phyloP scores from a whole-genome alignment of 2,329 filamentous ascomycete genomes.

The Pseudogymnoascus sp. region DNA sequence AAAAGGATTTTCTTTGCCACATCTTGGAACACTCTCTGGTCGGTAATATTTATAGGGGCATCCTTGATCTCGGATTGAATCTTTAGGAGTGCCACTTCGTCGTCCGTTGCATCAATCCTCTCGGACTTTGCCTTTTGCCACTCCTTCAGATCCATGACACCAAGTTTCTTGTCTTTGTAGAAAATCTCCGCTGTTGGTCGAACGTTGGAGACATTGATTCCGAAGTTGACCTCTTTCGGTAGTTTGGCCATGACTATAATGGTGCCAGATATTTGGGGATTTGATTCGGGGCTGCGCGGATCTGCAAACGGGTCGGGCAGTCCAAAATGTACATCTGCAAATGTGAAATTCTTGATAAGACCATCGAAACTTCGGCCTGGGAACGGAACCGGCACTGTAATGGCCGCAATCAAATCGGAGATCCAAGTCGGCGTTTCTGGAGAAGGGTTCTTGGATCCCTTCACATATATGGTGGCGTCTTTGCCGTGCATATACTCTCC shows the following conservation, averaged over 20 bases:
- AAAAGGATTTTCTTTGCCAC: conserved; percentile 78
- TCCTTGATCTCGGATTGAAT: conserved; percentile 72
- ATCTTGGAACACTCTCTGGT: conserved; percentile 70
- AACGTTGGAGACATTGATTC: conserved; percentile 69
- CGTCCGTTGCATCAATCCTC: conserved; percentile 50
- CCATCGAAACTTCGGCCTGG: conserved; percentile 75
- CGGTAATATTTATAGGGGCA: conserved; percentile 74
- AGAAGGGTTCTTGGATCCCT: conserved; percentile 62
- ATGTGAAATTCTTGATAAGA: conserved; percentile 78
- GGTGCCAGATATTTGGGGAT: conserved; percentile 75
- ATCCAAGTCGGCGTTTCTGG: conserved; percentile 75
- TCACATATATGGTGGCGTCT: conserved; percentile 72
- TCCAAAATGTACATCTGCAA: conserved; percentile 78
- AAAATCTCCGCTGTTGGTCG: conserved; percentile 73
- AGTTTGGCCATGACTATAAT: conserved; percentile 72
- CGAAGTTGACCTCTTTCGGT: conserved; percentile 81
- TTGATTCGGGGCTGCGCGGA: conserved; percentile 62
- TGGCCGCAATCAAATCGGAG: conserved; percentile 67
- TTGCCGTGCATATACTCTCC: conserved; percentile 75
- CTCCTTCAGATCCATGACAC: conserved; percentile 67
- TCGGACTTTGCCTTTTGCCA: conserved; percentile 84
- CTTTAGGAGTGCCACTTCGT: conserved; percentile 56
- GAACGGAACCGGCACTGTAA: conserved; percentile 79
- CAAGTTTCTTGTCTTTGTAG: conserved; percentile 71
- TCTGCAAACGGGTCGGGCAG: conserved; percentile 76